Evolutionary conservation across 2,329 filamentous ascomycete genomes (phyloP).

Genomic region (Colletotrichum tropicicola): DNA sequence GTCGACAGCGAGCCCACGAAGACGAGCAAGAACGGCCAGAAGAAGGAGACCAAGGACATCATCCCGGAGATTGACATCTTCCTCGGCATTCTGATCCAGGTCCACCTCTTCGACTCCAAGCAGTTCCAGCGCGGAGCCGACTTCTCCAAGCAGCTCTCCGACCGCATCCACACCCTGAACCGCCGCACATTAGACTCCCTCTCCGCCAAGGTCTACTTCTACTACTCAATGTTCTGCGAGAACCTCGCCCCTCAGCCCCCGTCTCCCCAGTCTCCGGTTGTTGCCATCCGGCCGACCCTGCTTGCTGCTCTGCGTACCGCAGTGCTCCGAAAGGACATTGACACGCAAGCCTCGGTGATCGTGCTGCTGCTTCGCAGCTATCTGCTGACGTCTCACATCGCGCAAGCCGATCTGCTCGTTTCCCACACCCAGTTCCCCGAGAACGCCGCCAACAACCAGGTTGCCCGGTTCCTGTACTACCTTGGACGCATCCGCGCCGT

Average conservation of each 20-base stretch:
- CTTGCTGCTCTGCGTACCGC: conserved; percentile 91
- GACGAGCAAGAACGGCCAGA: conserved; percentile 61
- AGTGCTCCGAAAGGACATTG: conserved; percentile 95
- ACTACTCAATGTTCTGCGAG: conserved; percentile 96
- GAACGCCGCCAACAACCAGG: conserved; percentile 96
- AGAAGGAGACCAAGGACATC: conserved; percentile 78
- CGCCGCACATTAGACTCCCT: conserved; percentile 93
- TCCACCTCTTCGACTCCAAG: conserved; percentile 88
- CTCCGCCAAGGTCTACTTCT: conserved; percentile 96
- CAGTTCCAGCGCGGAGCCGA: conserved; percentile 81
- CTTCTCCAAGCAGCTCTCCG: conserved; percentile 85
- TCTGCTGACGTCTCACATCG: conserved; percentile 93
- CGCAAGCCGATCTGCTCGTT: conserved; percentile 93
- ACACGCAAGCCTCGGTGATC: conserved; percentile 96
- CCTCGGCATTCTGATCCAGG: conserved; percentile 85
- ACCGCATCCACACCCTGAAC: conserved; percentile 88
- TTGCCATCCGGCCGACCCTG: conserved; percentile 85
- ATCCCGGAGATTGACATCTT: conserved; percentile 91
- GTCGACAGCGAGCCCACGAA: conserved; percentile 69
- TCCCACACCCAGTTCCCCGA: conserved; percentile 96
- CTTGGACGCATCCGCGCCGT: conserved; percentile 95
- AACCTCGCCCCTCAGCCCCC: conserved; percentile 87
- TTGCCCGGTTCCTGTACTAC: conserved; percentile 97
- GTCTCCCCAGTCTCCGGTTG: conserved; percentile 86
- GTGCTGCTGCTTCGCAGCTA: conserved; percentile 96